Base-by-base conservation (phyloP, 345 rosid genomes). In the Syzygium jambos region DNA sequence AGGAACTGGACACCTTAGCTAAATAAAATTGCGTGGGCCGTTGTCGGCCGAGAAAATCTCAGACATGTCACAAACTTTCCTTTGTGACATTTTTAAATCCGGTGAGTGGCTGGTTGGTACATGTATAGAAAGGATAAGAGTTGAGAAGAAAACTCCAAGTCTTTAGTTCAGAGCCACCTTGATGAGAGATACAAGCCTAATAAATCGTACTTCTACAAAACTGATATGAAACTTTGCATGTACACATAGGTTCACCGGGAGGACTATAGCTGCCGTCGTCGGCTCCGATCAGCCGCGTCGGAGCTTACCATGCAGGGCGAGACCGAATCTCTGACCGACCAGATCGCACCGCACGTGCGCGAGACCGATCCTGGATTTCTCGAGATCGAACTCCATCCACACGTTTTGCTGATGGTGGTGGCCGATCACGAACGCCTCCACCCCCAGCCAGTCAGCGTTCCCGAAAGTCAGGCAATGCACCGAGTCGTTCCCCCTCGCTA, bases 301-400 rank as follows among this genome's bases (percentile, higher is more conserved):
- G 27, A 34, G 46, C 38, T 84, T 52, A 17, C 61, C 51, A 12
- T 30, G 43, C 86, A 54, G 30, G n/a, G 51, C 94, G 68, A 93
- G 85, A 22, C 95, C 97, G n/a, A 95, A 91, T 90, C 93, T 94
- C 93, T 93, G 96, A 87, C 95, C 93, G 17, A 96, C 98, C 87
- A 94, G 77, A 89, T 97, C 98, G 88, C 99, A 97, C 87, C 91
- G 93, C 41, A 94, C 92, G 7, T 90, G 92, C 51, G 98, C 98
- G 68, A 95, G 88, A 23, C 99, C 98, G 59, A 97, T 96, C 90
- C 98, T 87, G 29, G 98, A 97, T 86, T 91, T 93, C 46, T 93
- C 85, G 5, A 97, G 92, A 92, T 97, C 99, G 90, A 95, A 97
- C 88, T 97, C 98, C 91, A 97, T 95, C 99, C 98, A 97, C 89